Conservation (phyloP, 306 rosid species). For the Prunus dulcis region DNA sequence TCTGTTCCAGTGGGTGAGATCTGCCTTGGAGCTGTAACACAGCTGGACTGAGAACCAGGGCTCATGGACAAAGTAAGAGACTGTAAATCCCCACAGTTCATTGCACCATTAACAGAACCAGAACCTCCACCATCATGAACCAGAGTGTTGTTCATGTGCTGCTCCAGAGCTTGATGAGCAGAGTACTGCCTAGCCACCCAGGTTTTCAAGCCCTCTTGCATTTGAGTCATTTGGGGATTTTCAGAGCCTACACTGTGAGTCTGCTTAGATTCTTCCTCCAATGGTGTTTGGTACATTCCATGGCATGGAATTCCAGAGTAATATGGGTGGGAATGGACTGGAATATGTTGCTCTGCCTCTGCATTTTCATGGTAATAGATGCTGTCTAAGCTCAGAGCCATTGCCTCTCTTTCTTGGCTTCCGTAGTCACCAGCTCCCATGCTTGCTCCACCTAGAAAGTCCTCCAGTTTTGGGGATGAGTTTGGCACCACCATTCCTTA, state of each 20-base stretch:
- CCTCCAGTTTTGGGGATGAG: constrained; percentile 86
- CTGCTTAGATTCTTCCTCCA: constrained; percentile 41
- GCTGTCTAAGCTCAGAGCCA: constrained; percentile 84
- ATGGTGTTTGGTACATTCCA: constrained; percentile 42
- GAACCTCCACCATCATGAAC: constrained; percentile 33
- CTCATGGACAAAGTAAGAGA: constrained; percentile 79
- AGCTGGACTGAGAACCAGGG: constrained; percentile 96
- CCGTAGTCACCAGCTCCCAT: constrained; percentile 44
- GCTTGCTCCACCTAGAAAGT: constrained; percentile 73
- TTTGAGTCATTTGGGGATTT: constrained; percentile 35
- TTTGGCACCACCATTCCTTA: constrained; percentile 60
- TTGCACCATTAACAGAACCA: constrained; percentile 35
- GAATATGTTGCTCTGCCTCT: constrained; percentile 33
- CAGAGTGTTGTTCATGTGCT: constrained; percentile 33
- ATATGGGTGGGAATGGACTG: constrained; percentile 40
- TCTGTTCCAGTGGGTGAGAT: constrained; percentile 60
- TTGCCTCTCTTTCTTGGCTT: constrained; percentile 64
- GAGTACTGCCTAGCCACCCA: constrained; percentile 53
- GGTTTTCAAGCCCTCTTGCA: constrained; percentile 37
- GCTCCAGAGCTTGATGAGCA: constrained; percentile 39
- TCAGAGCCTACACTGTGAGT: constrained; percentile 32
- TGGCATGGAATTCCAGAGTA: constrained; percentile 52
- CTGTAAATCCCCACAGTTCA: constrained; percentile 66
- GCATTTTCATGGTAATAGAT: constrained; percentile 52
- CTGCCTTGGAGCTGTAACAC: constrained; percentile 69